These are phyloP conservation scores for Hypoxylon sp. DNA, from an alignment of 2,329 filamentous ascomycete genomes.

Conservation along the genomic window DNA sequence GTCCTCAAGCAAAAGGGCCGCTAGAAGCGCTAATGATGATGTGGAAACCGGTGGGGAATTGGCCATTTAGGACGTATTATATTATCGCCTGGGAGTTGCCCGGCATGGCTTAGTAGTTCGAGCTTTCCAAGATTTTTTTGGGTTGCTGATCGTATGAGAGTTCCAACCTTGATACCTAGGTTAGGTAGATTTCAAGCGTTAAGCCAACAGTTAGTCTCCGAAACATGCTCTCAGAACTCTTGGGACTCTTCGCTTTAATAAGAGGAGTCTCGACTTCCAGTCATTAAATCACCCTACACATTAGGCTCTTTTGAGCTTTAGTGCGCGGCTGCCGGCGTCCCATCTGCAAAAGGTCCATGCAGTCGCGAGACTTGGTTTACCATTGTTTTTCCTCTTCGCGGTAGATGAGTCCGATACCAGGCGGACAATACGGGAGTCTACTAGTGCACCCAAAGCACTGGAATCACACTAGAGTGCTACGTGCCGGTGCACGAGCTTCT, in stretches of 20 bases:
- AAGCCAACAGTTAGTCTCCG: conserved; percentile 29
- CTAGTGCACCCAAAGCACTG: conserved; percentile 52
- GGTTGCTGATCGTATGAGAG: conserved; percentile 41
- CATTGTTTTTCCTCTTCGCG: conserved; percentile 30
- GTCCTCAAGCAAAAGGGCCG: conserved; percentile 14
- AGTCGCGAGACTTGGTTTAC: conserved; percentile 39
- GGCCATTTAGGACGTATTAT: conserved; percentile 26
- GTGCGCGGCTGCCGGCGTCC: conserved; percentile 44
- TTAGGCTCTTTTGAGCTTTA: conserved; percentile 39
- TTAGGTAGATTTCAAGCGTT: conserved; percentile 26
- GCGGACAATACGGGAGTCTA: conserved; percentile 22
- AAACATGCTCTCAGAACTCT: conserved; percentile 20
- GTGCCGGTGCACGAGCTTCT: conserved; percentile 52
- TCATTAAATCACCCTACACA: conserved; percentile 34
- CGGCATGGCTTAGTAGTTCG: conserved; percentile 32
- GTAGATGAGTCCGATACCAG: conserved; percentile 38
- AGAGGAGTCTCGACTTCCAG: conserved; percentile 35
- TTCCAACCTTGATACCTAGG: conserved; percentile 14
- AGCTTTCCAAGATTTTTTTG: conserved; percentile 39
- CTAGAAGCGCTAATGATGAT: conserved; percentile 28
- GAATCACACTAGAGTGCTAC: conserved; percentile 51
- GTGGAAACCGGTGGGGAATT: conserved; percentile 43
- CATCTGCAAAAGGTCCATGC: conserved; percentile 51
- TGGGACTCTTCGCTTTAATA: conserved; percentile 32
- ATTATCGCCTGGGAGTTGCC: conserved; percentile 36